Conservation (phyloP, 306 rosid species). For the Cucurbita maxima region DNA sequence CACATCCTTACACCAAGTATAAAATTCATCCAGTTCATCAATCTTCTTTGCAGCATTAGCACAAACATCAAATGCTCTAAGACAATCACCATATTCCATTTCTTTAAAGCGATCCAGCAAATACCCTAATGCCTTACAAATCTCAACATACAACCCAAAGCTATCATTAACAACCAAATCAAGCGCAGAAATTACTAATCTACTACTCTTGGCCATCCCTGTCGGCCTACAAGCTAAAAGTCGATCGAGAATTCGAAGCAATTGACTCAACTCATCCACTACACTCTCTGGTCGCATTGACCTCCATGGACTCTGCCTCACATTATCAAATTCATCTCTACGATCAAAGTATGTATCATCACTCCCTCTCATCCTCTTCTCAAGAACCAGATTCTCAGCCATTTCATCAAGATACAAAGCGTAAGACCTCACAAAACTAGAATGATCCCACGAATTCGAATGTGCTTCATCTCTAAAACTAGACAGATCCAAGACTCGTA, state of each 20-base stretch:
- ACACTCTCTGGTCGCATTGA: slow-evolving; percentile 54
- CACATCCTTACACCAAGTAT: slow-evolving; percentile 62
- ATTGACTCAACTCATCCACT: slow-evolving; percentile 41
- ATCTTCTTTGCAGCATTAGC: slow-evolving; percentile 46
- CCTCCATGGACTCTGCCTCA: slow-evolving; percentile 34
- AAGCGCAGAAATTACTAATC: slow-evolving; percentile 50
- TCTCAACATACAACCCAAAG: slow-evolving; percentile 35
- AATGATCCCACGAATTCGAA: slow-evolving; percentile 62
- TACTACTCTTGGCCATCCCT: slow-evolving; percentile 50
- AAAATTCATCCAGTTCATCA: slow-evolving; percentile 56
- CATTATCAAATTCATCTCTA: slow-evolving; percentile 18
- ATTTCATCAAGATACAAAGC: slow-evolving; percentile 62
- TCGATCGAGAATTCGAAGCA: slow-evolving; percentile 48
- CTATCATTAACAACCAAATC: slow-evolving; percentile 62
- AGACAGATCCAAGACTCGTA: slow-evolving; percentile 45
- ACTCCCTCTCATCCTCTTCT: slow-evolving; percentile 29
- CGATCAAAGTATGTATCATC: slow-evolving; percentile 7
- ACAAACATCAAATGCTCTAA: slow-evolving; percentile 48
- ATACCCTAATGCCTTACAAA: slow-evolving; percentile 61
- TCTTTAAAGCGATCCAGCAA: slow-evolving; percentile 58
- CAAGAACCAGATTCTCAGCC: slow-evolving; percentile 37
- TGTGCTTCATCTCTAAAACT: slow-evolving; percentile 81
- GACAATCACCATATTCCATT: slow-evolving; percentile 60
- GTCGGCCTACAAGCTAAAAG: slow-evolving; percentile 54
- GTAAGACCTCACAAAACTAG: slow-evolving; percentile 52